These are phyloP conservation scores for Fragaria nilgerrensis DNA, from an alignment of 306 rosid species.

Conservation along the genomic window DNA sequence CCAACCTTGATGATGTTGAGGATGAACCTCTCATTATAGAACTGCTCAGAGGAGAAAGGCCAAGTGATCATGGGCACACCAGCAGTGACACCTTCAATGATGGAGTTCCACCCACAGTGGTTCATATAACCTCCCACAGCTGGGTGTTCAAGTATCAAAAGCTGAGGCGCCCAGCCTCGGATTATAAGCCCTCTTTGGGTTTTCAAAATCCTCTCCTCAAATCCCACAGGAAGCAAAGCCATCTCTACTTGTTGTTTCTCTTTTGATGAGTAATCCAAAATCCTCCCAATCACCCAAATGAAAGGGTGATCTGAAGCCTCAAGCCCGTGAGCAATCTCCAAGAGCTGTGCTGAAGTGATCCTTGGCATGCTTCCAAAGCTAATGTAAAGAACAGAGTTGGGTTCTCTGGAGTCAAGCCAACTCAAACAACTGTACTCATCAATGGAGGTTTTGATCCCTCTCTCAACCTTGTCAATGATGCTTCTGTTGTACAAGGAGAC, in stretches of 20 bases:
- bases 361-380: constrained; percentile 54
- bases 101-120: constrained; percentile 38
- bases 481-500: constrained; percentile 50
- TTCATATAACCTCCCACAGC: constrained; percentile 33
- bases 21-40: constrained; percentile 27
- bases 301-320: constrained; percentile 51
- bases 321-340: constrained; percentile 56
- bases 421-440: constrained; percentile 44
- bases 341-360: constrained; percentile 35
- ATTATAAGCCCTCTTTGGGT: constrained; percentile 22
- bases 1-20: constrained; percentile 16
- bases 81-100: constrained; percentile 24
- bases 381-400: constrained; percentile 52
- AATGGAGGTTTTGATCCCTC: constrained; percentile 42
- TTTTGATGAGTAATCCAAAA: background rate
- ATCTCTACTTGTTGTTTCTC: background rate
- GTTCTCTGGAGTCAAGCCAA: constrained; percentile 52
- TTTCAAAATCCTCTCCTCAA: constrained; percentile 18
- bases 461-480: constrained; percentile 34
- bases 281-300: constrained; percentile 66
- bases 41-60: constrained; percentile 32
- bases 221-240: constrained; percentile 14
- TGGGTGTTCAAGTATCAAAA: constrained; percentile 24
- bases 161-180: constrained; percentile 33
- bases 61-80: constrained; percentile 33